Conservation (phyloP, 1,284 basidiomycete genomes). For the Rhodotorula sp. region DNA sequence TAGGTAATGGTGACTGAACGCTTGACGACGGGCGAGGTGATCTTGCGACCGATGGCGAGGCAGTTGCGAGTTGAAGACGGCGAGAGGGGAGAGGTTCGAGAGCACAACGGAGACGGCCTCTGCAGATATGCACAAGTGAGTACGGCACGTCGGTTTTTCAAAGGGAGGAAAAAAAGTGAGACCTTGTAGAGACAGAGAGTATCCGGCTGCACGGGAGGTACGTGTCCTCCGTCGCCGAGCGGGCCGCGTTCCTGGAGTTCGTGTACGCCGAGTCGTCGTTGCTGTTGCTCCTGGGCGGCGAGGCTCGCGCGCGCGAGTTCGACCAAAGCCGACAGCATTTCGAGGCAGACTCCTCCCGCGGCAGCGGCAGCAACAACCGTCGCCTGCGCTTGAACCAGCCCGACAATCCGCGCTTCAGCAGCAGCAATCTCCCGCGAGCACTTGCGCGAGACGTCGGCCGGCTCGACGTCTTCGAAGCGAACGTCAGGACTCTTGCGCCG, state of each 20-base stretch:
- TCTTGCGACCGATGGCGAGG: conserved; percentile 93
- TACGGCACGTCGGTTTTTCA: too few relatives aligned
- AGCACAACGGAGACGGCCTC: conserved; percentile 67
- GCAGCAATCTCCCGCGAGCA: conserved; percentile 55
- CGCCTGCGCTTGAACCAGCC: conserved; percentile 10
- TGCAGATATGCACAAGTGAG: neutral
- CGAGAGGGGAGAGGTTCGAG: conserved; percentile 65
- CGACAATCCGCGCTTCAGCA: conserved; percentile 47
- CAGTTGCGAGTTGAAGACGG: conserved; percentile 68
- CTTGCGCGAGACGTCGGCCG: conserved; percentile 74
- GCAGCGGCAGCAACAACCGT: neutral
- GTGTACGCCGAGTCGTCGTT: conserved; percentile 64
- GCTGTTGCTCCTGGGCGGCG: conserved; percentile 61
- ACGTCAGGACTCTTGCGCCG: conserved; percentile 89
- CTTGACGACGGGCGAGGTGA: conserved; percentile 95
- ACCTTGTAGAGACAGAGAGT: conserved; percentile 44
- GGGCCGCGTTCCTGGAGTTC: conserved; percentile 44
- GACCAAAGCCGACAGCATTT: conserved; percentile 46
- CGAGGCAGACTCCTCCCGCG: conserved; percentile 8
- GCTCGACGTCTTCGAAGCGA: conserved; percentile 80
- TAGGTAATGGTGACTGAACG: conserved; percentile 98
- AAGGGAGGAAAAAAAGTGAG: neutral
- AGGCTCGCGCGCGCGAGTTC: conserved; percentile 59
- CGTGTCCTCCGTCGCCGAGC: conserved; percentile 23
- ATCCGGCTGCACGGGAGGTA: conserved; percentile 41